phyloP scores from a whole-genome alignment of 495 filamentous ascomycete genomes.

The Daldinia bambusicola region DNA sequence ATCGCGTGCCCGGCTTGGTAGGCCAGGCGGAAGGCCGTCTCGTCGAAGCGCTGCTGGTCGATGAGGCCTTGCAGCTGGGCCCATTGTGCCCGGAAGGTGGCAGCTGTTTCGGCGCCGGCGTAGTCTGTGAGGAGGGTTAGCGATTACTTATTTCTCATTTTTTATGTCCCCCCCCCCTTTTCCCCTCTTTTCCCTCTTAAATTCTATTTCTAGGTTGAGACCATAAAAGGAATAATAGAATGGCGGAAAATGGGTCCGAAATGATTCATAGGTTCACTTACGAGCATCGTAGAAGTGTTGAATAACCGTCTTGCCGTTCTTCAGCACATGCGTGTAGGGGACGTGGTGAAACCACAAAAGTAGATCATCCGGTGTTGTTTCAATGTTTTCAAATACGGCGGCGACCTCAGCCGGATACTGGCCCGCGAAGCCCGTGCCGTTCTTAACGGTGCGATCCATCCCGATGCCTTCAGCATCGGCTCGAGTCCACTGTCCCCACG shows the following conservation, averaged over 20 bases:
- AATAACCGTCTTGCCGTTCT: constrained; percentile 75
- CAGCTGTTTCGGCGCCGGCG: constrained; percentile 66
- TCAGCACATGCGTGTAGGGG: constrained; percentile 69
- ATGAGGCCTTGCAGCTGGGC: constrained; percentile 63
- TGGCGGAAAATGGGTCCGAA: too few species aligned
- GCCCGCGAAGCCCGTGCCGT: constrained; percentile 71
- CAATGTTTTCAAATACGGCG: constrained; percentile 65
- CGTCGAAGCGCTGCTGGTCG: constrained; percentile 69
- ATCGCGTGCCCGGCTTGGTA: constrained; percentile 77
- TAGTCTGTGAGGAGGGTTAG: constrained; percentile 57
- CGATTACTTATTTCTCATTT: neutral
- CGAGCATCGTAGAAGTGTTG: constrained; percentile 79
- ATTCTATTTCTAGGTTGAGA: too few species aligned
- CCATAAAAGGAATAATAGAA: too few species aligned
- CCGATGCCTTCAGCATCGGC: constrained; percentile 68
- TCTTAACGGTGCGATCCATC: constrained; percentile 76
- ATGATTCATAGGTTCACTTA: constrained; percentile 4
- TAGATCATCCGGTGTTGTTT: constrained; percentile 74
- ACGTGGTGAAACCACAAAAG: constrained; percentile 83
- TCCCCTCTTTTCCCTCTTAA: too few species aligned
- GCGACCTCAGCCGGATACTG: constrained; percentile 73
- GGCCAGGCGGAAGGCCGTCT: constrained; percentile 64
- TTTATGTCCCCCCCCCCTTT: too few species aligned
- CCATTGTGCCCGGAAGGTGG: constrained; percentile 67
- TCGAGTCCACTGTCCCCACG: constrained; percentile 79